phyloP scores from a whole-genome alignment of 2,329 filamentous ascomycete species.

The Apiospora koreana region DNA sequence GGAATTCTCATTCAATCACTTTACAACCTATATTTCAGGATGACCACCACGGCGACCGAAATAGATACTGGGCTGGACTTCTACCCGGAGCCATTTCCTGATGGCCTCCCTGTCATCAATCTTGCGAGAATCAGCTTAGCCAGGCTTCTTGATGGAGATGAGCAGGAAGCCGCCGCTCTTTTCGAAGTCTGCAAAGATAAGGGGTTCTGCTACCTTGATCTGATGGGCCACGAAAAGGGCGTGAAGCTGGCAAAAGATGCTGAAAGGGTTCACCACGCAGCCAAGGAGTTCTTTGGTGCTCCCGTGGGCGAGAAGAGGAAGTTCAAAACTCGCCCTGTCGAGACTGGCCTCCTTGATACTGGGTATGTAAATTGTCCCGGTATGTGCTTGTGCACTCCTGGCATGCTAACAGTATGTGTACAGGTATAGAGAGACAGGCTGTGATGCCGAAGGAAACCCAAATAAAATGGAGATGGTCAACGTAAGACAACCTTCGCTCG shows the following conservation, averaged over 20 bases:
- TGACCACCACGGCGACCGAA: no score
- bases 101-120: background rate
- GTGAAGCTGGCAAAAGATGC: background rate
- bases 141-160: background rate
- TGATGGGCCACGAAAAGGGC: background rate
- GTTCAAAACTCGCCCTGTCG: background rate
- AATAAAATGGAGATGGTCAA: no score
- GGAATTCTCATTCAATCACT: no score
- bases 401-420: background rate
- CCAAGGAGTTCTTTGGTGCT: background rate
- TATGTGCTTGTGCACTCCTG: background rate
- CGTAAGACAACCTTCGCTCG: background rate
- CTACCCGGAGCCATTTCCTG: background rate
- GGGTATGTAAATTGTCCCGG: background rate
- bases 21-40: no score
- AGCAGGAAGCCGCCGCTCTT: background rate
- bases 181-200: background rate
- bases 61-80: no score
- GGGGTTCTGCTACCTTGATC: background rate
- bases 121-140: background rate
- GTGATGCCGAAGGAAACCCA: no score
- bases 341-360: background rate
- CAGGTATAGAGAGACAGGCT: no score
- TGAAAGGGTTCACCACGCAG: background rate
- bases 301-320: background rate